Conservation (phyloP, 352 stramenopile genomes). For the Globisporangium uncinulatum region DNA sequence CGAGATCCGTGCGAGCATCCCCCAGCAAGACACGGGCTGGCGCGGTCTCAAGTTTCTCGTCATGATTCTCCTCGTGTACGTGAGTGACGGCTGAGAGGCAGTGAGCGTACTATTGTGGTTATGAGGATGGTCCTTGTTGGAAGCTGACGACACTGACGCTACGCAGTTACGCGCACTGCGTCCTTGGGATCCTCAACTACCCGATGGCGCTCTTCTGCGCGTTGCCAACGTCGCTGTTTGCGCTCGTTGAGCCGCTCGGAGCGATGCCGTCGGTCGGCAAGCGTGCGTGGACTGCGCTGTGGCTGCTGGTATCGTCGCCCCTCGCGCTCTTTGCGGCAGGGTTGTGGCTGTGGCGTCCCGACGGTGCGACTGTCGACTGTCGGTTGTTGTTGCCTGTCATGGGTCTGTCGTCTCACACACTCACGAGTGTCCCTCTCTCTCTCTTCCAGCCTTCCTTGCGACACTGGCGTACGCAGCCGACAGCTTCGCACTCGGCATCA, state of each 20-base stretch:
- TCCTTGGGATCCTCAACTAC: constrained; percentile 80
- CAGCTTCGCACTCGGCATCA: constrained; percentile 43
- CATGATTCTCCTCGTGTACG: constrained; percentile 53
- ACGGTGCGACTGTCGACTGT: constrained; percentile 13
- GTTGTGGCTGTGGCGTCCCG: constrained; percentile 13
- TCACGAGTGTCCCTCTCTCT: neutral
- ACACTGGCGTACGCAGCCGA: constrained; percentile 25
- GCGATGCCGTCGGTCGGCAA: constrained; percentile 13
- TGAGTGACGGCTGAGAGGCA: too few relatives aligned
- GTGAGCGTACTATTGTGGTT: too few relatives aligned
- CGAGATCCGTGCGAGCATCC: constrained; percentile 8
- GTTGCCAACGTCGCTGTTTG: constrained; percentile 54
- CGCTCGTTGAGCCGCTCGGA: constrained; percentile 35
- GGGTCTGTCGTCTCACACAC: neutral
- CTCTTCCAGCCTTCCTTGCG: constrained; percentile 3
- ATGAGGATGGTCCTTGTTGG: too few relatives aligned
- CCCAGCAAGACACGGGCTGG: constrained; percentile 39
- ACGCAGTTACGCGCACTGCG: constrained; percentile 52
- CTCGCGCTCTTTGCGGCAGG: constrained; percentile 27
- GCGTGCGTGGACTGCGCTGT: constrained; percentile 29
- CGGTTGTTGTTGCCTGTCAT: neutral
- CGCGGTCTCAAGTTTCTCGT: constrained; percentile 48
- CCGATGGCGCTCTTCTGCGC: constrained; percentile 71
- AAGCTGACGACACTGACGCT: neutral
- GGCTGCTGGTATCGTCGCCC: constrained; percentile 55